Evolutionary conservation across 2,329 filamentous ascomycete species (phyloP).

Genomic region (Trichoderma sp.): DNA sequence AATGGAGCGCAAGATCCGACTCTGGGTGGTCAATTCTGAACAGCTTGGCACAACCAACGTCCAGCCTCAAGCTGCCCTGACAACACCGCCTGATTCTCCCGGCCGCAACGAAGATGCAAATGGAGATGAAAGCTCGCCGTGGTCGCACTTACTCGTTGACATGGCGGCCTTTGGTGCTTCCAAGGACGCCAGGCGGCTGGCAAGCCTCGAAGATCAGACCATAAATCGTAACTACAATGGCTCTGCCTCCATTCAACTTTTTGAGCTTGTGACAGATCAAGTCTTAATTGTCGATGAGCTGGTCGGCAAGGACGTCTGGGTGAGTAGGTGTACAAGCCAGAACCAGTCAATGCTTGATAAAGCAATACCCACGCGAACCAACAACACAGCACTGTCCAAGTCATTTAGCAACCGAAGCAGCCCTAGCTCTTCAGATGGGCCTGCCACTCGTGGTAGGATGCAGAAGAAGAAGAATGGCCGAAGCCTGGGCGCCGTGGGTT

Average conservation of each 20-base stretch:
- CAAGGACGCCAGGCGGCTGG: conserved; percentile 35
- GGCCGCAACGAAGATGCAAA: conserved; percentile 35
- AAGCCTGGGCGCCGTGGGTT: conserved; percentile 75
- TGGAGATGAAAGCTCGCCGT: conserved; percentile 38
- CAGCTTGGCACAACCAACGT: conserved; percentile 41
- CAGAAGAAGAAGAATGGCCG: conserved; percentile 72
- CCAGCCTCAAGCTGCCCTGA: conserved; percentile 44
- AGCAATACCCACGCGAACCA: conserved; percentile 41
- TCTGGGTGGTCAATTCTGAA: conserved; percentile 67
- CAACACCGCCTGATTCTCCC: conserved; percentile 48
- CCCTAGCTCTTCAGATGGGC: conserved; percentile 57
- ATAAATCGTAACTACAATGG: conserved; percentile 79
- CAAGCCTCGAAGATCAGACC: conserved; percentile 64
- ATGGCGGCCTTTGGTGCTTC: conserved; percentile 57
- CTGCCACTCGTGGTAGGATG: conserved; percentile 71
- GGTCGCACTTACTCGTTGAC: conserved; percentile 50
- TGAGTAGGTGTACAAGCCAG: conserved; percentile 54
- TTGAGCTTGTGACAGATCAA: conserved; percentile 72
- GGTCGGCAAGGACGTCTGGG: conserved; percentile 59
- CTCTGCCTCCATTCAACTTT: conserved; percentile 63
- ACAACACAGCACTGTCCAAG: conserved; percentile 37
- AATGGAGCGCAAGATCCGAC: conserved; percentile 70
- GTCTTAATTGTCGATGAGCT: conserved; percentile 85
- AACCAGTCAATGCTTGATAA: conserved; percentile 43
- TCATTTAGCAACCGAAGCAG: conserved; percentile 64